Conservation (phyloP, 352 stramenopile species). For the Globisporangium splendens region DNA sequence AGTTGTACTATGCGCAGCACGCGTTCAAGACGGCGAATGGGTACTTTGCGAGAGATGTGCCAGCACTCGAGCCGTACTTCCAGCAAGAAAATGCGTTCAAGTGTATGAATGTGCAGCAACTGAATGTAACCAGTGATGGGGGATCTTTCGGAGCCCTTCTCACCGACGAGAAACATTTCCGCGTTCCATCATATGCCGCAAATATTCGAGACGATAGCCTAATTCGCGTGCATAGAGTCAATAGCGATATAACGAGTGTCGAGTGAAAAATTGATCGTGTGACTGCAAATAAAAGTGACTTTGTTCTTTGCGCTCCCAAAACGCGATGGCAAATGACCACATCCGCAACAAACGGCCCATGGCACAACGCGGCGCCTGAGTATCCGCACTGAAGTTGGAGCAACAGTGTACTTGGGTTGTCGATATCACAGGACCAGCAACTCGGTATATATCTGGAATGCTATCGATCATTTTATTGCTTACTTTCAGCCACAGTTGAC, state of each 20-base stretch:
- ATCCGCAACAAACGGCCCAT: too few species aligned
- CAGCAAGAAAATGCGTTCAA: conserved; percentile 14
- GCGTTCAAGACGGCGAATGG: conserved; percentile 24
- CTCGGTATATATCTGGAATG: too few species aligned
- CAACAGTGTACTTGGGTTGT: too few species aligned
- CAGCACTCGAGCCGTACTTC: conserved; percentile 34
- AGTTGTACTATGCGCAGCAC: conserved; percentile 69
- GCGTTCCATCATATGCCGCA: not conserved
- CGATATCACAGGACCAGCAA: too few species aligned
- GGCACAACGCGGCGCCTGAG: too few species aligned
- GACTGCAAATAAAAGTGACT: not conserved
- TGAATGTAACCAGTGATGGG: conserved; percentile 11
- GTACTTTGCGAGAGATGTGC: conserved; percentile 26
- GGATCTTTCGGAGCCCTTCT: conserved; percentile 2
- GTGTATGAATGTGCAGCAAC: conserved; percentile 20
- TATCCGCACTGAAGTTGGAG: too few species aligned
- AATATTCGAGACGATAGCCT: conserved; percentile 12
- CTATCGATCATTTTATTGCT: too few species aligned
- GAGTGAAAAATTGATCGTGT: conserved; percentile 9
- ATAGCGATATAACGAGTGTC: not conserved
- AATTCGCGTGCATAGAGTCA: conserved; percentile 3
- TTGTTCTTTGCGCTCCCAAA: too few species aligned
- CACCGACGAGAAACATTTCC: not conserved
- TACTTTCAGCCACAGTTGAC: too few species aligned
- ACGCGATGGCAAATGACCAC: too few species aligned